Conservation (phyloP, 371 early-diverging fungal genomes). For the Lichtheimia ramosa region DNA sequence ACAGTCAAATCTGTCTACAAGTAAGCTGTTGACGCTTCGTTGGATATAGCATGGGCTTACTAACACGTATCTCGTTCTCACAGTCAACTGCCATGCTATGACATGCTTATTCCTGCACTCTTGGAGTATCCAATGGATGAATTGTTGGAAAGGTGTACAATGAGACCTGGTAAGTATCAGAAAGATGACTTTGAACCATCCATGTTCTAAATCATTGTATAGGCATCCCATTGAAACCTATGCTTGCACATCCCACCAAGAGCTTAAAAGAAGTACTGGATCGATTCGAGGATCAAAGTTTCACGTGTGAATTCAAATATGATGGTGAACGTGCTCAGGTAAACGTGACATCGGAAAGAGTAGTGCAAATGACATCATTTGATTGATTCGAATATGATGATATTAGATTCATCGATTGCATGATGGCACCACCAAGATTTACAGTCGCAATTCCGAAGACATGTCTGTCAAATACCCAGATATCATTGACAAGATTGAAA, state of each 20-base stretch:
- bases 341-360: background rate
- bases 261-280: conserved; percentile 92
- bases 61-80: background rate
- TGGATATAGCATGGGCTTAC: background rate
- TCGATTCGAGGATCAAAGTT: conserved; percentile 87
- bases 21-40: conserved; percentile 34
- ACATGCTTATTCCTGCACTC: conserved; percentile 85
- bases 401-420: conserved; percentile 78
- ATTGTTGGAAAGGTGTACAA: conserved; percentile 72
- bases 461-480: conserved; percentile 96
- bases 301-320: conserved; percentile 99
- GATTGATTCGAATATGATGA: background rate
- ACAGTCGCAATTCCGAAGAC: conserved; percentile 97
- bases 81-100: conserved; percentile 89
- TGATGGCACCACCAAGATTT: conserved; percentile 82
- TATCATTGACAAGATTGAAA: conserved; percentile 70
- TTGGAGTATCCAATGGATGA: conserved; percentile 73
- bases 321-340: conserved; percentile 99
- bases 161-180: conserved; percentile 75
- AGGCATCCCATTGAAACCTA: conserved; percentile 98
- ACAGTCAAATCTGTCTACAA: conserved; percentile 90
- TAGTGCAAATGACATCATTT: too few relatives aligned
- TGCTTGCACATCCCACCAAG: conserved; percentile 99
- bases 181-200: background rate
- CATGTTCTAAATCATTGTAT: background rate